These are phyloP conservation scores for Daldinia vernicosa DNA, from an alignment of 495 filamentous ascomycete genomes.

Conservation along the genomic window DNA sequence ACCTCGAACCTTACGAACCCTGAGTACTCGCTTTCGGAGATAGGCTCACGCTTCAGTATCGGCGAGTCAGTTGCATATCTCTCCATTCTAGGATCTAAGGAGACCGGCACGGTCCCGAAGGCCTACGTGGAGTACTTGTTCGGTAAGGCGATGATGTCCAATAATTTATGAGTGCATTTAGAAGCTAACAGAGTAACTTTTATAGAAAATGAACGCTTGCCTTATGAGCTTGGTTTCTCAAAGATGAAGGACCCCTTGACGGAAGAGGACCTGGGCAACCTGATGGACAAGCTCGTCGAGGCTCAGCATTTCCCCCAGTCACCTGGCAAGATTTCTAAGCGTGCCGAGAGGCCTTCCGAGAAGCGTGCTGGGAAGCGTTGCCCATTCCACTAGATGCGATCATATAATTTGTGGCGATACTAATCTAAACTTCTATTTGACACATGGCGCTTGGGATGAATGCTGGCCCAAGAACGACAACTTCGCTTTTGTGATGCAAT, in stretches of 20 bases:
- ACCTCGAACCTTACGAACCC: slow-evolving; percentile 59
- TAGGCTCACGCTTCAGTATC: slow-evolving; percentile 52
- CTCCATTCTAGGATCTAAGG: slow-evolving; percentile 54
- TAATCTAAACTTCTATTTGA: neutral
- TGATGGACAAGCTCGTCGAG: neutral
- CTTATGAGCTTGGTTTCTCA: slow-evolving; percentile 55
- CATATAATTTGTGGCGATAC: neutral
- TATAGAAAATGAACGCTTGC: slow-evolving; percentile 58
- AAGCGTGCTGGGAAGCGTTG: slow-evolving; percentile 15
- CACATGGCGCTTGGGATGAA: neutral
- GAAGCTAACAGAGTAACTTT: slow-evolving; percentile 27
- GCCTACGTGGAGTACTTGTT: slow-evolving; percentile 58
- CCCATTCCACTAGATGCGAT: slow-evolving; percentile 10
- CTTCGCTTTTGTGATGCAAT: neutral
- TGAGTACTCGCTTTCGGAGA: slow-evolving; percentile 46
- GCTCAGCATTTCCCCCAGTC: slow-evolving; percentile 25
- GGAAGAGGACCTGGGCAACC: neutral
- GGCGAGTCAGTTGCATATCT: slow-evolving; percentile 60
- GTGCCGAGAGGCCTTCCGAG: neutral
- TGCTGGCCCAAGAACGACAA: neutral
- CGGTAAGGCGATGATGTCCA: slow-evolving; percentile 44
- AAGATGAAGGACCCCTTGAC: slow-evolving; percentile 1
- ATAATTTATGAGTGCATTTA: neutral
- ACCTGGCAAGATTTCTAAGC: slow-evolving; percentile 16
- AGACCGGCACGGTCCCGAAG: slow-evolving; percentile 49